A percentile compares a stretch with the other conserved stretches of the same genome.
Evolutionary conservation across 768 basidiomycete genomes (phyloP).

Genomic region (Tricholoma sp.): DNA sequence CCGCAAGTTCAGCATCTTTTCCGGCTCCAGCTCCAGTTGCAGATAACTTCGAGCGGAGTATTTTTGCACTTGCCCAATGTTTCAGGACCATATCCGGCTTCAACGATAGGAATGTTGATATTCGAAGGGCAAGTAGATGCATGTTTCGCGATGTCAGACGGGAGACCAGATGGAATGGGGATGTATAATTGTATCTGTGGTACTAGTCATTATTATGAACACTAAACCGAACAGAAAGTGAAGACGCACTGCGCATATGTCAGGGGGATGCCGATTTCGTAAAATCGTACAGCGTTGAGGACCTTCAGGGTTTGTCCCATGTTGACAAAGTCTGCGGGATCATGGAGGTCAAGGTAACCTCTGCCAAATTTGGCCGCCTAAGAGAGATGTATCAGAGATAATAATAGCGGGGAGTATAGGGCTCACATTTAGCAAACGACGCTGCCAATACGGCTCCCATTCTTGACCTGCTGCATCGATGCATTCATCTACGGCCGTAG

Average conservation of each 20-base stretch:
- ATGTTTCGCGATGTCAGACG: conserved; percentile 83
- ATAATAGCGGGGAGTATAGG: not conserved
- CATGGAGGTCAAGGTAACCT: conserved; percentile 88
- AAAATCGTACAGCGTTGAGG: conserved; percentile 86
- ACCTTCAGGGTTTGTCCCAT: conserved; percentile 94
- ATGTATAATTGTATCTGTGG: conserved; percentile 72
- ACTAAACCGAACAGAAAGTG: not conserved
- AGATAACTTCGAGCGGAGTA: conserved; percentile 63
- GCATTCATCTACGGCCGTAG: conserved; percentile 67
- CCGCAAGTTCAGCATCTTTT: conserved; percentile 49
- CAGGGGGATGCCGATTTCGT: conserved; percentile 89
- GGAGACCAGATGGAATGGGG: conserved; percentile 74
- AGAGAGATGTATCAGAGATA: not conserved
- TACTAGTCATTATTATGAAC: not conserved
- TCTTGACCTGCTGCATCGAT: conserved; percentile 92
- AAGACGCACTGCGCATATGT: conserved; percentile 80
- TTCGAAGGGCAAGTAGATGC: conserved; percentile 88
- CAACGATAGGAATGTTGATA: conserved; percentile 79
- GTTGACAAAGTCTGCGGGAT: conserved; percentile 86
- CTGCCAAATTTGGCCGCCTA: conserved; percentile 97
- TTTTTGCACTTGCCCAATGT: conserved; percentile 96
- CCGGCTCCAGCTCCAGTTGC: conserved; percentile 46
- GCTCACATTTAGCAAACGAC: conserved; percentile 73
- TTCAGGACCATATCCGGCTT: conserved; percentile 84
- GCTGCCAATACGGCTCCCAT: conserved; percentile 89